These are phyloP conservation scores for Avena sativa DNA, from an alignment of 176 grass and related monocot species.

Conservation along the genomic window DNA sequence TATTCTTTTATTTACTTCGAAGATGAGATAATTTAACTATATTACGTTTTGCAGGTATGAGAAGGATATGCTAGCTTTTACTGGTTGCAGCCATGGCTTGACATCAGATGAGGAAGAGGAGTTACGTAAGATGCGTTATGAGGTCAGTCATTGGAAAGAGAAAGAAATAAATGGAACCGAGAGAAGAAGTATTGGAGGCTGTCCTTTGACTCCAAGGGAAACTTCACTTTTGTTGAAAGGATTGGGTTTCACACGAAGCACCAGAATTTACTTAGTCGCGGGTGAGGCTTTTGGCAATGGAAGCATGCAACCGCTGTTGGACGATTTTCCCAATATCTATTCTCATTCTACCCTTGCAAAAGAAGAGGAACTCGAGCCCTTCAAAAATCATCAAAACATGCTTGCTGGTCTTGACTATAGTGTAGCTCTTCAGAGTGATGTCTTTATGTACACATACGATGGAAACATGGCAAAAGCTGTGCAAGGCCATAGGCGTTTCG, in stretches of 20 bases:
- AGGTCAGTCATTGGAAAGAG: conserved; percentile 95
- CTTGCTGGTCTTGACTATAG: conserved; percentile 96
- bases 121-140: conserved; percentile 86
- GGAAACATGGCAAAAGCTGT: conserved; percentile 99
- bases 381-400: conserved; percentile 96
- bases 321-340: conserved; percentile 87
- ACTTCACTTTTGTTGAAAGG: conserved; percentile 91
- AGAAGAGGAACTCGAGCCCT: conserved; percentile 77
- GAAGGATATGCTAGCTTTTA: conserved; percentile 99
- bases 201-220: conserved; percentile 92
- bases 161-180: conserved; percentile 98
- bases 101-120: conserved; percentile 78
- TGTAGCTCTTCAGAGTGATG: conserved; percentile 88
- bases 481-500: conserved; percentile 83
- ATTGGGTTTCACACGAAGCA: conserved; percentile 68
- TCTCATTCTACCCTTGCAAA: conserved; percentile 80
- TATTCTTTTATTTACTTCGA: not conserved
- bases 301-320: conserved; percentile 73
- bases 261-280: conserved; percentile 92
- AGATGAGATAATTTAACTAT: not conserved
- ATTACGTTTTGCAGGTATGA: conserved; percentile 76
- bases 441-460: conserved; percentile 93
- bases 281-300: conserved; percentile 96
- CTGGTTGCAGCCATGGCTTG: conserved; percentile 83
- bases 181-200: conserved; percentile 75